Base-by-base conservation (phyloP, 208 protist genomes). In the Blastocrithidia nonstop region DNA sequence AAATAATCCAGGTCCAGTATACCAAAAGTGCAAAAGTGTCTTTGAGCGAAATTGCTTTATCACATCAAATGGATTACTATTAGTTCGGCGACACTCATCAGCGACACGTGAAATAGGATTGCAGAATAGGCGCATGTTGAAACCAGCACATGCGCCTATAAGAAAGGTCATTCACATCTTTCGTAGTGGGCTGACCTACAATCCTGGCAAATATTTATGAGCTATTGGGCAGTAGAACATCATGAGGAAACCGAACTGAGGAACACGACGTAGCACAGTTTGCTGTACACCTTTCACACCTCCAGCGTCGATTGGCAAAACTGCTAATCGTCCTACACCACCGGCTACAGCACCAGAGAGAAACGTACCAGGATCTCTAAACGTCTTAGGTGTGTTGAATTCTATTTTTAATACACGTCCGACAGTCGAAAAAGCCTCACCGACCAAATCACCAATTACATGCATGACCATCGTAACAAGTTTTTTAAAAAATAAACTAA, bases 21-120 rank as follows among this genome's bases (percentile, higher is more conserved):
- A 93, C 67, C 71, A 93, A 45, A 89, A 89, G 58, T 93, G 79
- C 31, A 89, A 59, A 15, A 89, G 64, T 2, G 84, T 93, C 56
- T 89, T 88, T 56, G 60, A 76, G 28, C 71, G 70, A 25, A 93
- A 57, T 0, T 72, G 61, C 19, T 57, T 59, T n/a, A 60, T 68
- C 13, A 68, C 57, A 23, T 67, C 65, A 21, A 56, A 27, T 13
- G 77, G 61, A 13, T 41, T 47, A 53, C 74, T 71, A 22, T 79
- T 79, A 1, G 71, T 85, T 47, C 84, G 79, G 4, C 63, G 60
- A 47, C 61, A 71, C 66, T 93, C 84, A 61, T 93, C 79, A 32
- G 62, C 36, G 0, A 89, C 76, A 45, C 84, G 84, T 44, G 62
- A 77, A 43, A 93, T 66, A 25, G 84, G 84, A 52, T 89, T 93